Evolutionary conservation across 2,329 filamentous ascomycete species (phyloP).

Genomic region (Diaporthe aspalathi): DNA sequence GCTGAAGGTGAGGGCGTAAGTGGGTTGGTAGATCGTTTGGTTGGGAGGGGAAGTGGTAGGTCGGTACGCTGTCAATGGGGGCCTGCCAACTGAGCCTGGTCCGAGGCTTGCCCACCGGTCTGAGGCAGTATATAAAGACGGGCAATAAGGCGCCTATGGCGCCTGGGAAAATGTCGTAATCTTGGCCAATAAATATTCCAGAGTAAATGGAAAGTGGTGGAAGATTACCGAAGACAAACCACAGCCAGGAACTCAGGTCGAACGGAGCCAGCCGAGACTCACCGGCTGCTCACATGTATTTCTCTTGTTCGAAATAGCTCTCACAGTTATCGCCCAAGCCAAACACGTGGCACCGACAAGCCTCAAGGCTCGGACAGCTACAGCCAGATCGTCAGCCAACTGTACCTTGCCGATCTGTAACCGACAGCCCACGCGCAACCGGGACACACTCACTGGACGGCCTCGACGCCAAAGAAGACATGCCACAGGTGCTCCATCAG

Average conservation of each 20-base stretch:
- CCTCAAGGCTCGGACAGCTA: conserved; percentile 41
- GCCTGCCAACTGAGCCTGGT: too few relatives aligned
- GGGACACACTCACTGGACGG: conserved; percentile 39
- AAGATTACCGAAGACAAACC: not conserved
- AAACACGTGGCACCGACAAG: conserved; percentile 42
- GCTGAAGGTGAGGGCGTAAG: not conserved
- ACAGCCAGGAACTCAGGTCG: not conserved
- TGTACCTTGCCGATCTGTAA: not conserved
- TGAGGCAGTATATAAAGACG: too few relatives aligned
- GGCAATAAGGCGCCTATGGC: too few relatives aligned
- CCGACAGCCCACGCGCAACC: too few relatives aligned
- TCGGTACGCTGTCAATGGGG: too few relatives aligned
- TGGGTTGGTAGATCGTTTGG: not conserved
- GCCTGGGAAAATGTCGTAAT: not conserved
- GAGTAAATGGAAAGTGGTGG: not conserved
- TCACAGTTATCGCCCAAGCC: conserved; percentile 42
- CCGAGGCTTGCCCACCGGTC: too few relatives aligned
- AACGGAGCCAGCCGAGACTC: not conserved
- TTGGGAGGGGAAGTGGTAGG: too few relatives aligned
- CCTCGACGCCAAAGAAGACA: conserved; percentile 49
- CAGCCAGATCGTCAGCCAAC: not conserved
- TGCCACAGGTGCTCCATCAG: conserved; percentile 67
- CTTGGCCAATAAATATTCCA: not conserved
- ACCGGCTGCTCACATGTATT: conserved; percentile 1
- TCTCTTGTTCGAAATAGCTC: conserved; percentile 38